phyloP scores from a whole-genome alignment of 345 rosid genomes.

The Rhizophora mangle region DNA sequence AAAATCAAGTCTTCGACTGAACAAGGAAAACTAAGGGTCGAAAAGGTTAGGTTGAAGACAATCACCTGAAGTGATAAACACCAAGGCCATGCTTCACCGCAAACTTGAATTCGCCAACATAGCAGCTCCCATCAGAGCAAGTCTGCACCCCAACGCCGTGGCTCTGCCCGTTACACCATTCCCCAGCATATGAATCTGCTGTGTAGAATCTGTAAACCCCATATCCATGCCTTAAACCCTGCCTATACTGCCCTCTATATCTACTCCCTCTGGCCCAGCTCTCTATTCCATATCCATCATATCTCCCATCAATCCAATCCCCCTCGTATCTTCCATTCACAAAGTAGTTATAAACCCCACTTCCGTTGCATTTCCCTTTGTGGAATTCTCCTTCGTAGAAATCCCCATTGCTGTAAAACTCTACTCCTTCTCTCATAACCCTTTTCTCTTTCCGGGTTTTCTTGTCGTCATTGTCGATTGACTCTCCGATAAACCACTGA shows the following conservation, averaged over 20 bases:
- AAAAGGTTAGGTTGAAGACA: background rate
- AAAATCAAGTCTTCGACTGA: background rate
- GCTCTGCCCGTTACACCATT: conserved; percentile 94
- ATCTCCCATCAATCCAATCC: conserved; percentile 87
- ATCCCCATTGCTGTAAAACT: conserved; percentile 82
- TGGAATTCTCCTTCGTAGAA: conserved; percentile 90
- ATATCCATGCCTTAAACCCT: conserved; percentile 77
- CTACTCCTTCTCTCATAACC: conserved; percentile 71
- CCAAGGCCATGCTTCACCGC: conserved; percentile 96
- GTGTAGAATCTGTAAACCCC: conserved; percentile 83
- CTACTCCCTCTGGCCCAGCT: conserved; percentile 93
- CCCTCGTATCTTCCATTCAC: conserved; percentile 90
- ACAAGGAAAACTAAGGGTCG: background rate
- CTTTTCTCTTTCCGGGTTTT: conserved; percentile 17
- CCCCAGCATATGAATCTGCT: conserved; percentile 87
- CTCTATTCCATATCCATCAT: conserved; percentile 90
- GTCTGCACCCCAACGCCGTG: conserved; percentile 85
- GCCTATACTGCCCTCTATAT: conserved; percentile 79
- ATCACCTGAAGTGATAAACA: conserved; percentile 82
- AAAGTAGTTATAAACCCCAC: conserved; percentile 77
- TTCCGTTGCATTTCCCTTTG: conserved; percentile 77
- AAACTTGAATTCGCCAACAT: conserved; percentile 72
- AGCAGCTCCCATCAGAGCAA: conserved; percentile 86
- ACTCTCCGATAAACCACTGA: conserved; percentile 82
- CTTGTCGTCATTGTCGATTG: conserved; percentile 14